Conservation (phyloP, 768 basidiomycete species). For the Gymnopilus junonius region DNA sequence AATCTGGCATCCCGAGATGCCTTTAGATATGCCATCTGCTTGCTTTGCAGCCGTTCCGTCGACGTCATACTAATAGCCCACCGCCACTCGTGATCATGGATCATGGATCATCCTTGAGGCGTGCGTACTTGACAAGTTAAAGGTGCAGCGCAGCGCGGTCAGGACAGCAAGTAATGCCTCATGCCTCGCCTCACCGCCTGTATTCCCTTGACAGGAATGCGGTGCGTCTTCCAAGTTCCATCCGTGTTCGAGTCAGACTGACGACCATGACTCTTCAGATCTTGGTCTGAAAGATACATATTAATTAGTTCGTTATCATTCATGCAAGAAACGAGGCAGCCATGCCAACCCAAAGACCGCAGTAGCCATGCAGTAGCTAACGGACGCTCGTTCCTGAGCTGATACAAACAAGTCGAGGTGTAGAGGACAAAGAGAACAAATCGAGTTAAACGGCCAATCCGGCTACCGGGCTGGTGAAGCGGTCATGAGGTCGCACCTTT, state of each 20-base stretch:
- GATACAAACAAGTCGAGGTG: background rate
- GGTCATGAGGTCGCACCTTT: background rate
- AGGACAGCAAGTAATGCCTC: background rate
- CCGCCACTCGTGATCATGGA: background rate
- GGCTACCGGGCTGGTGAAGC: background rate
- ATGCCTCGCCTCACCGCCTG: background rate
- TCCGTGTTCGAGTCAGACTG: background rate
- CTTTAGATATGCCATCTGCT: background rate
- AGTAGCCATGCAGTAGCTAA: background rate
- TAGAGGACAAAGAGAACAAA: background rate
- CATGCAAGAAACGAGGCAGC: background rate
- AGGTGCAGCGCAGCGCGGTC: background rate
- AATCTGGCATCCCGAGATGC: background rate
- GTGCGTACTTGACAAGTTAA: background rate
- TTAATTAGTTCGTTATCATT: background rate
- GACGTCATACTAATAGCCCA: background rate
- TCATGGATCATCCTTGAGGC: background rate
- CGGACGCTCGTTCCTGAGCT: background rate
- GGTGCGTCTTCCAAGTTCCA: background rate
- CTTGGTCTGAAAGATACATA: background rate
- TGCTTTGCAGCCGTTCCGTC: background rate
- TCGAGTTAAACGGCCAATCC: background rate
- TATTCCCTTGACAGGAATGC: background rate
- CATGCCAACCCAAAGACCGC: background rate
- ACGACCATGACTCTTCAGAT: background rate